Base-by-base conservation (phyloP, 169 alveolate genomes). In the Plasmodium gaboni region DNA sequence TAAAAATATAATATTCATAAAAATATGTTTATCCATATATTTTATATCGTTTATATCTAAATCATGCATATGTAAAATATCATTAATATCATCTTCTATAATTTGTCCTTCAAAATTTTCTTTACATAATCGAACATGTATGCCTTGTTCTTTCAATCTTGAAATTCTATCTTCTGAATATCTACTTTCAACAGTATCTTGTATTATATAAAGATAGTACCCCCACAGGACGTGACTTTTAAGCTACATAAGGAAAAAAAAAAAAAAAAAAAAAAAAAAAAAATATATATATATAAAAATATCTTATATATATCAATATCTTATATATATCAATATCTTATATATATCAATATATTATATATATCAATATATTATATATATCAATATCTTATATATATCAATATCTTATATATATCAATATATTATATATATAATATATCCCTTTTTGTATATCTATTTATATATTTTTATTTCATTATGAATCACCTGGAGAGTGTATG, bases 201-300 rank as follows among this genome's bases (percentile, higher is more conserved):
- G 83, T 28, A 83, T 83, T n/a, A 83, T 70, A 64, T 69, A 83
- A 9, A 83, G 24, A 22, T 83, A 70, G 53, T 83, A 83, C 15
- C 91, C 91, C 91, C 91, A 83, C 55, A 83, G 55, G 15, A 32
- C 44, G 26, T 69, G 60, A 15, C 65, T 70, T 50, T 83, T 63
- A 83, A 83, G 70, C 85, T 83, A 24, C 22, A 48, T 24, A 8
- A 1, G 26, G 63, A 57, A 7, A 1, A 32, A 38, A 22, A 2
- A 12, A 19, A 1, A 55, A 28, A 42, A 32, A 55, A 51, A 22
- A 17, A 68, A n/a, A 69, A 17, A 22, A 69, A 24, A 19, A 0
- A 19, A 19, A 19, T 19, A 19, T 19, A 19, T 19, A 19, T 19
- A 19, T 19, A 48, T 9, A 57, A n/a, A 57, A 19, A 19, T 19